Evolutionary conservation across 495 filamentous ascomycete species (phyloP).

Genomic region (Penicillium paxilli): DNA sequence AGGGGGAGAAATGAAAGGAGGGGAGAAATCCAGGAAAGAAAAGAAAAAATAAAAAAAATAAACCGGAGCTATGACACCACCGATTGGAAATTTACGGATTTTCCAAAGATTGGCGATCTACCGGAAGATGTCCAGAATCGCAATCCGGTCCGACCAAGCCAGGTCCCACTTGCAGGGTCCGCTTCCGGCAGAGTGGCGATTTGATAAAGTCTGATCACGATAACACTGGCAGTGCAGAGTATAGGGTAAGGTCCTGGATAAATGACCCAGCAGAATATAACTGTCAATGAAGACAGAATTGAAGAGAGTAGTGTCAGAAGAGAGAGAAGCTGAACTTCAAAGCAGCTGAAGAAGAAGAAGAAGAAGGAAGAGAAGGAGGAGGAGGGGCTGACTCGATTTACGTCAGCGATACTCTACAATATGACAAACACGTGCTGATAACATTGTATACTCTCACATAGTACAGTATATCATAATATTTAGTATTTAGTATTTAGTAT

Average conservation of each 20-base stretch:
- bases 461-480: too few relatives aligned
- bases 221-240: background rate
- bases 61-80: conserved; percentile 10
- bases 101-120: conserved; percentile 27
- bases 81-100: conserved; percentile 9
- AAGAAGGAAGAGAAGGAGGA: background rate
- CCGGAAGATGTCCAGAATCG: conserved; percentile 26
- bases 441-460: too few relatives aligned
- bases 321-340: background rate
- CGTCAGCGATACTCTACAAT: conserved; percentile 15
- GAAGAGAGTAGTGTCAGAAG: background rate
- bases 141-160: conserved; percentile 30
- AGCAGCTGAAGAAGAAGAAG: background rate
- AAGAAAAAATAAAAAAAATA: conserved; percentile 10
- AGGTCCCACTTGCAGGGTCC: conserved; percentile 31
- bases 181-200: conserved; percentile 25
- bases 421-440: too few relatives aligned
- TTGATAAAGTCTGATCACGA: conserved; percentile 1
- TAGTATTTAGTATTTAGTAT: too few relatives aligned
- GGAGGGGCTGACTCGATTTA: conserved; percentile 6
- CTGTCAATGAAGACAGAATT: too few relatives aligned
- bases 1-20: background rate
- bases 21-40: background rate
- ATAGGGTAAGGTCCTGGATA: too few relatives aligned
- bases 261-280: too few relatives aligned